Base-by-base conservation (phyloP, 352 stramenopile genomes). In the Pythium pectinolyticum region DNA sequence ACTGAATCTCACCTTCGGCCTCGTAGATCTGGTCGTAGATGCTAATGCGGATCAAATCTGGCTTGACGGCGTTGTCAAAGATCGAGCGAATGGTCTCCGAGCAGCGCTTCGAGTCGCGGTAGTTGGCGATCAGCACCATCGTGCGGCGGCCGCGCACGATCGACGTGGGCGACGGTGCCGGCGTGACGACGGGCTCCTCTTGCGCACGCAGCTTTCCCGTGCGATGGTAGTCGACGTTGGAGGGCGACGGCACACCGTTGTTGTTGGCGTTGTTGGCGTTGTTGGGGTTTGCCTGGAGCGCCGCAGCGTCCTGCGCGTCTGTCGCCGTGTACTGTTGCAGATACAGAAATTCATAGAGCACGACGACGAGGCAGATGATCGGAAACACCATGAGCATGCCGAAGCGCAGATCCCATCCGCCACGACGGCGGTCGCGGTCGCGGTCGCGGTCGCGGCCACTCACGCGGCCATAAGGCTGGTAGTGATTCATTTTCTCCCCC, bases 321-420 rank as follows among this genome's bases (percentile, higher is more conserved):
- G 28, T 67, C 25, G 75, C 59, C 11, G 78, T 77, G 71, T 82
- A 89, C 41, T 89, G 77, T 64, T 90, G 84, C 40, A 92, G 69
- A 45, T 89, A 90, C 30, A 89, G 73, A 53, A 92, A 86, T 63
- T 92, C 84, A 63, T 92, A 90, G 61, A 89, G 74, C 51, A 92
- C 78, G 53, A 90, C 74, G 32, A 89, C 60, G 52, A 92, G 76
- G 66, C 81, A 90, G 39, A 87, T 71, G 47, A 80, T 37, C 19
- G 81, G 84, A 56, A 92, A 82, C 32, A 89, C 57, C 70, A 92
- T 84, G 67, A 92, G 70, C 17, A 88, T 59, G 27, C 62, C 73
- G 54, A 87, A 77, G 48, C 80, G 79, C 56, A 83, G 50, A 63
- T 88, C 69, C 77, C 72, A 87, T 2, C 70, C 69, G 34, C 65